Percentiles rank a stretch among this genome's conserved stretches.
phyloP scores from a whole-genome alignment of 495 filamentous ascomycete species.

The Paragyromitra xinjiangensis region DNA sequence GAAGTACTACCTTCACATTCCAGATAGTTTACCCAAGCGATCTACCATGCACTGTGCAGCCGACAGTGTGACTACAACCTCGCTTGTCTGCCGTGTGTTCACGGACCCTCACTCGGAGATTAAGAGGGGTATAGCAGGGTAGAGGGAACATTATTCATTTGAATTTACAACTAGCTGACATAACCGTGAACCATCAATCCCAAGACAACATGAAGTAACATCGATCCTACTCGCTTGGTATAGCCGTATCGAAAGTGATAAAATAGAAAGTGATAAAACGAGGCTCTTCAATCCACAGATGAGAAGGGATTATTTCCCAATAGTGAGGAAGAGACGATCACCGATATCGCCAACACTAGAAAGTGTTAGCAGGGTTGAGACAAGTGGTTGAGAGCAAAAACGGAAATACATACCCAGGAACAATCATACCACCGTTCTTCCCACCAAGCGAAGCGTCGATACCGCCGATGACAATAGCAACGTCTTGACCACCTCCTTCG shows the following conservation, averaged over 20 bases:
- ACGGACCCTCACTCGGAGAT: slow-evolving; percentile 32
- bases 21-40: neutral
- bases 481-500: slow-evolving; percentile 73
- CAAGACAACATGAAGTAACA: neutral
- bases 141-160: slow-evolving; percentile 13
- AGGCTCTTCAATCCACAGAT: no score
- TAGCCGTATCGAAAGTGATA: no score
- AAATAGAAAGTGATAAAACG: no score
- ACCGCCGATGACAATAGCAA: slow-evolving; percentile 84
- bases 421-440: slow-evolving; percentile 84
- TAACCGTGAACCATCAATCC: neutral
- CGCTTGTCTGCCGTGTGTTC: slow-evolving; percentile 18
- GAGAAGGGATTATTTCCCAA: slow-evolving; percentile 74
- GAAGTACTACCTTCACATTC: no score
- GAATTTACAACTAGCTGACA: slow-evolving; percentile 12
- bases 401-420: slow-evolving; percentile 67
- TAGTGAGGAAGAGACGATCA: slow-evolving; percentile 89
- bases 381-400: no score
- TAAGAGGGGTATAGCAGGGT: neutral
- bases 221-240: neutral
- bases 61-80: slow-evolving; percentile 1
- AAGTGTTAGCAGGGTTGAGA: neutral
- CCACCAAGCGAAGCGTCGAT: slow-evolving; percentile 71
- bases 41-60: no score
- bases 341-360: slow-evolving; percentile 73